phyloP scores from a whole-genome alignment of 1,139 yeast genomes.

The Saccharomyces hybrid region DNA sequence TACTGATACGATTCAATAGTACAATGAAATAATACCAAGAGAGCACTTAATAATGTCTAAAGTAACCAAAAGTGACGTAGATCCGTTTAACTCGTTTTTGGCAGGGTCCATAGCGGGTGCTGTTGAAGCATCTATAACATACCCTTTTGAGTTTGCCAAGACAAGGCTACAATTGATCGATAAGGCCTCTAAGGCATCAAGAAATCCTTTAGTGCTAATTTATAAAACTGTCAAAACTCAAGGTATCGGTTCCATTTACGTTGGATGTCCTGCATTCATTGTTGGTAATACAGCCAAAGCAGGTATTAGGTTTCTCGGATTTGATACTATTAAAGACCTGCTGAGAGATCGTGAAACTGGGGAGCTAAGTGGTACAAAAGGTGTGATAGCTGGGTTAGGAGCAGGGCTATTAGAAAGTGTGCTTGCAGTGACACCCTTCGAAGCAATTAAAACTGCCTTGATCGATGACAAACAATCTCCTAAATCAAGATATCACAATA shows the following conservation, averaged over 20 bases:
- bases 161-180: slow-evolving; percentile 82
- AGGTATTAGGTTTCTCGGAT: slow-evolving; percentile 85
- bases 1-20: neutral
- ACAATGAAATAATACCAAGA: neutral
- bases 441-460: slow-evolving; percentile 90
- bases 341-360: slow-evolving; percentile 74
- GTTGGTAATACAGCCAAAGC: slow-evolving; percentile 96
- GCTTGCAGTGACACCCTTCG: slow-evolving; percentile 93
- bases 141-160: slow-evolving; percentile 95
- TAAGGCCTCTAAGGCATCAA: slow-evolving; percentile 56
- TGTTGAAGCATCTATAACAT: slow-evolving; percentile 80
- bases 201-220: slow-evolving; percentile 78
- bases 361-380: slow-evolving; percentile 78
- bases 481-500: slow-evolving; percentile 65
- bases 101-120: slow-evolving; percentile 97
- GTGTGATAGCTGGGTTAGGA: slow-evolving; percentile 90
- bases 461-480: slow-evolving; percentile 82
- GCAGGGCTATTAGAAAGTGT: slow-evolving; percentile 92
- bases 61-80: slow-evolving; percentile 28
- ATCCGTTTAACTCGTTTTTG: slow-evolving; percentile 68
- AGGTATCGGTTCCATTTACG: slow-evolving; percentile 74
- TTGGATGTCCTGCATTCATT: slow-evolving; percentile 97
- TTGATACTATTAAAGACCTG: slow-evolving; percentile 72
- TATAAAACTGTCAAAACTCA: slow-evolving; percentile 66
- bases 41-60: neutral